Conservation (phyloP, 805 yeast species). For the Candida andamanensis region DNA sequence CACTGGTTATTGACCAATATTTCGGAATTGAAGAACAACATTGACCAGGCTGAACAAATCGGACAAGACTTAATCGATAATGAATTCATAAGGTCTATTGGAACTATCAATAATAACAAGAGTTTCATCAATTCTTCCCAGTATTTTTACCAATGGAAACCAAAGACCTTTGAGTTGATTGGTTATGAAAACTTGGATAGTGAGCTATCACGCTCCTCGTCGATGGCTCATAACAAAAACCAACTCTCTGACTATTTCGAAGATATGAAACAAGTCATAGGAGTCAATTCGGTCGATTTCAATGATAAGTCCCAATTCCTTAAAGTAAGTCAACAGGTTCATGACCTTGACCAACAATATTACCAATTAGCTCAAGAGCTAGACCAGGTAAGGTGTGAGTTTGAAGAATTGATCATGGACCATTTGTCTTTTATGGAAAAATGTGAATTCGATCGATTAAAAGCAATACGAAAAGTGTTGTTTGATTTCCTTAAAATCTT, state of each 20-base stretch:
- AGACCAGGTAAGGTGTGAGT: constrained; percentile 63
- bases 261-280: constrained; percentile 42
- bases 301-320: constrained; percentile 49
- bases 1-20: constrained; percentile 51
- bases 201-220: constrained; percentile 3
- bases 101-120: constrained; percentile 46
- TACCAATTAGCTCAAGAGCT: constrained; percentile 49
- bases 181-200: constrained; percentile 13
- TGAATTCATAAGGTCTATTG: constrained; percentile 62
- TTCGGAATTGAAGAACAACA: constrained; percentile 37
- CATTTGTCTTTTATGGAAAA: constrained; percentile 74
- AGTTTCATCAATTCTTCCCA: constrained; percentile 71
- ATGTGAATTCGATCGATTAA: constrained; percentile 73
- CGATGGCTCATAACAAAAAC: constrained; percentile 7
- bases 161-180: constrained; percentile 52
- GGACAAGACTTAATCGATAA: constrained; percentile 66
- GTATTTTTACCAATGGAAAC: constrained; percentile 77
- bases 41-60: constrained; percentile 60
- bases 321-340: constrained; percentile 53
- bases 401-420: constrained; percentile 69
- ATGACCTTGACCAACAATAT: constrained; percentile 44
- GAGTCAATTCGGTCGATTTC: constrained; percentile 37
- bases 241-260: constrained; percentile 31
- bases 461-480: constrained; percentile 70
- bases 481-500: constrained; percentile 67